Percentiles rank a stretch among this genome's conserved stretches.
Evolutionary conservation across 163 green algal genomes (phyloP).

Genomic region (Volvox carteri): DNA sequence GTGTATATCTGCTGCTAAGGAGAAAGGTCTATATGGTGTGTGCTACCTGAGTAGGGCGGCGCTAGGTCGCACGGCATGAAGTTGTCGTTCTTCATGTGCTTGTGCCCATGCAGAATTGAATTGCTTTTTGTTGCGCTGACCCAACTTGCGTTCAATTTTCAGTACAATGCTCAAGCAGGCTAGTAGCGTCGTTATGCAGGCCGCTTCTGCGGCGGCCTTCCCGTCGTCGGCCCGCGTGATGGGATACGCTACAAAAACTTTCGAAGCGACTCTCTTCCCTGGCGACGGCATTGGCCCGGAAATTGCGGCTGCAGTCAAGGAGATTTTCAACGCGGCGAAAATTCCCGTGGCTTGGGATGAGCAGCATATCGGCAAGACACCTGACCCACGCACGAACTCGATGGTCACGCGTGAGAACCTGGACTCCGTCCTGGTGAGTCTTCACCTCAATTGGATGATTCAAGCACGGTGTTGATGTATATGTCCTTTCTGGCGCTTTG

Average conservation of each 20-base stretch:
- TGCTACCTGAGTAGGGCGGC: neutral
- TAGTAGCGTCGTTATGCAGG: conserved; percentile 32
- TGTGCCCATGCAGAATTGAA: neutral
- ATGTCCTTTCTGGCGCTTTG: neutral
- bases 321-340: conserved; percentile 84
- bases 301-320: conserved; percentile 87
- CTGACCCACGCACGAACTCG: conserved; percentile 93
- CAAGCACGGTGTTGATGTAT: neutral
- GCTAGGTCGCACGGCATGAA: conserved; percentile 15
- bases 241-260: conserved; percentile 35
- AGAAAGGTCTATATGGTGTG: neutral
- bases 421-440: conserved; percentile 93
- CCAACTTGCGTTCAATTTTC: neutral
- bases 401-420: conserved; percentile 94
- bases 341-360: conserved; percentile 93
- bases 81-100: conserved; percentile 18
- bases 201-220: conserved; percentile 12
- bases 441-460: neutral
- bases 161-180: conserved; percentile 48
- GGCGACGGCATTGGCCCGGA: conserved; percentile 96
- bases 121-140: neutral
- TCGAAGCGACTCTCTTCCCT: conserved; percentile 92
- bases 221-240: conserved; percentile 23
- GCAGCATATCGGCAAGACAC: conserved; percentile 88
- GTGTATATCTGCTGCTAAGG: neutral